Evolutionary conservation across 306 rosid genomes (phyloP).

Genomic region (Medicago ruthenica): DNA sequence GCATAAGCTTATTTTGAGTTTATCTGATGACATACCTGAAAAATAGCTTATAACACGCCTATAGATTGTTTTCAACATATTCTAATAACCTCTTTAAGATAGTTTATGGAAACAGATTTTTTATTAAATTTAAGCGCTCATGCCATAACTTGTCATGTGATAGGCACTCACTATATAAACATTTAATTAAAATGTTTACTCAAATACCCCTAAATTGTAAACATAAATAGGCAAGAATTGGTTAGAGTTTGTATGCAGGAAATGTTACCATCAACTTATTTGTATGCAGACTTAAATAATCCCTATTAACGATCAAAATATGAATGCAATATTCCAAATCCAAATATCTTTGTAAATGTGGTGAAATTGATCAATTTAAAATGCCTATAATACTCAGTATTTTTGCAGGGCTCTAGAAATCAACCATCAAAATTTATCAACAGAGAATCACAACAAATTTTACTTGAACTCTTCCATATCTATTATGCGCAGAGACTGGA

Average conservation of each 20-base stretch:
- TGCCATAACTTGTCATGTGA: neutral
- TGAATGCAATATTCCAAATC: slow-evolving; percentile 24
- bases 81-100: neutral
- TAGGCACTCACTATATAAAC: neutral
- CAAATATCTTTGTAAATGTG: slow-evolving; percentile 16
- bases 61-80: neutral
- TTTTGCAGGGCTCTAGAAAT: slow-evolving; percentile 7
- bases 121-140: neutral
- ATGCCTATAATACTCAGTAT: neutral
- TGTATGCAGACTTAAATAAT: slow-evolving; percentile 23
- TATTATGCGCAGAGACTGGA: slow-evolving; percentile 14
- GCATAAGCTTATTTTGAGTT: neutral
- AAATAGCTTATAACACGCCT: neutral
- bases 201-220: slow-evolving; percentile 3
- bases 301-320: slow-evolving; percentile 31
- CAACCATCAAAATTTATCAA: slow-evolving; percentile 4
- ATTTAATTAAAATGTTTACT: neutral
- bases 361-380: neutral
- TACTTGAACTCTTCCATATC: neutral
- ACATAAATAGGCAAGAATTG: slow-evolving; percentile 22
- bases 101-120: neutral
- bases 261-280: slow-evolving; percentile 24
- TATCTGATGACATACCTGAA: neutral
- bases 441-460: slow-evolving; percentile 3
- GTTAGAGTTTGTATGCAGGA: slow-evolving; percentile 10